Conservation (phyloP, 106 monocot species). For the Amphibolis antarctica region DNA sequence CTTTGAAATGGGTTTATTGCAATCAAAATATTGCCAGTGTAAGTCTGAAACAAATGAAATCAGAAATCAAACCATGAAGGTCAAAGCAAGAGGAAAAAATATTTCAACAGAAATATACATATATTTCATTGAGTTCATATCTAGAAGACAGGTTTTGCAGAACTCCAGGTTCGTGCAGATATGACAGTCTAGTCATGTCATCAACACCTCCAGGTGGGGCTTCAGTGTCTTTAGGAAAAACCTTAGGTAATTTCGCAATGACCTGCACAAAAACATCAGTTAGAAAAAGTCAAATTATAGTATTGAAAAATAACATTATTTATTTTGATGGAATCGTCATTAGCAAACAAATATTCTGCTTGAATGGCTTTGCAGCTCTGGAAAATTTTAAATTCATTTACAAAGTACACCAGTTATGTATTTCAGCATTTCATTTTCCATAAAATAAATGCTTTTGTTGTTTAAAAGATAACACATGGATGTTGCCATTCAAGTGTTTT, state of each 20-base stretch:
- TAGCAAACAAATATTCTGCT: background rate
- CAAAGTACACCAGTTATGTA: too few species aligned
- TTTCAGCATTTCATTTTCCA: too few species aligned
- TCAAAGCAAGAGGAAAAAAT: background rate
- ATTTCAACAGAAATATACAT: conserved; percentile 31
- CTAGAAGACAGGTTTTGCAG: conserved; percentile 52
- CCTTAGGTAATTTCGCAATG: conserved; percentile 28
- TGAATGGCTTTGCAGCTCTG: background rate
- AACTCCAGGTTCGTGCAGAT: conserved; percentile 84
- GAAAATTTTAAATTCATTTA: background rate
- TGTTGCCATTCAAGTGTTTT: too few species aligned
- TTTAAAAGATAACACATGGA: too few species aligned
- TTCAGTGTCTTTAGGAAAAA: conserved; percentile 61
- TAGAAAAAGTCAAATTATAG: background rate
- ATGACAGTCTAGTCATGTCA: conserved; percentile 80
- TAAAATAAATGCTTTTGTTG: too few species aligned
- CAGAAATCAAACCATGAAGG: background rate
- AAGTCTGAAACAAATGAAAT: conserved; percentile 23
- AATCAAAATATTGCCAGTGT: conserved; percentile 46
- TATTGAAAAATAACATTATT: too few species aligned
- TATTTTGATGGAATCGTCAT: background rate
- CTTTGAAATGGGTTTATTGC: conserved; percentile 47
- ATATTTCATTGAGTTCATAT: conserved; percentile 68
- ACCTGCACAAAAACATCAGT: conserved; percentile 10
- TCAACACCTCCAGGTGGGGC: conserved; percentile 68